Evolutionary conservation across 441 rosid genomes (phyloP), one percentile per base, ranked within the genome.

Genomic region (Pelargonium fulgidum): DNA sequence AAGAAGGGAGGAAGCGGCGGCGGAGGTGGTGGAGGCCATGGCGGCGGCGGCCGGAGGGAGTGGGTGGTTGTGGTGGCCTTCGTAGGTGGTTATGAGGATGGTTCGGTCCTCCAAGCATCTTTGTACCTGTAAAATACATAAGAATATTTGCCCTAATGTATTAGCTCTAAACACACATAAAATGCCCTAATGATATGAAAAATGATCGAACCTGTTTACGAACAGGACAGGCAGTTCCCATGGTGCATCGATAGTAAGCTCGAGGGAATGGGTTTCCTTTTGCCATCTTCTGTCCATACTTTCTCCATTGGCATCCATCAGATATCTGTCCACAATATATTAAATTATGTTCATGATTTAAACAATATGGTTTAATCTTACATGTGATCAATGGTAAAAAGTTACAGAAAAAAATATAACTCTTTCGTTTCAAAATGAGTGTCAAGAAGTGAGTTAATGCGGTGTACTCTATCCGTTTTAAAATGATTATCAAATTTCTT

Each of bases 171-270:
- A n/a, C n/a, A n/a, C n/a, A n/a, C n/a, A n/a, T n/a, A n/a, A n/a
- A n/a, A n/a, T n/a, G n/a, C n/a, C n/a, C n/a, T n/a, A n/a, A n/a
- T n/a, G n/a, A n/a, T n/a, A n/a, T n/a, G n/a, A n/a, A n/a, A n/a
- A n/a, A n/a, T n/a, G n/a, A n/a, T n/a, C n/a, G n/a, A n/a, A 77
- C 86, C 96, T 91, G 96, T 68, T 92, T 92, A 56, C 98, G 96
- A 74, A 92, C 98, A 2, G 96, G 95, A n/a, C 98, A 92, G 2
- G 87, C 92, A 8, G 79, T 80, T 8, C 93, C 95, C 98, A 92
- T 90, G 42, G 98, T 90, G 88, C 98, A 92, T 2, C 98, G 85
- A 61, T 92, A 92, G 70, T 92, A 92, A 79, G 96, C 95, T 68
- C 98, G 80, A 44, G 98, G 98, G 14, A 95, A 88, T 0, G 98